Evolutionary conservation across 257 asterid species (phyloP).

Genomic region (Catharanthus roseus): DNA sequence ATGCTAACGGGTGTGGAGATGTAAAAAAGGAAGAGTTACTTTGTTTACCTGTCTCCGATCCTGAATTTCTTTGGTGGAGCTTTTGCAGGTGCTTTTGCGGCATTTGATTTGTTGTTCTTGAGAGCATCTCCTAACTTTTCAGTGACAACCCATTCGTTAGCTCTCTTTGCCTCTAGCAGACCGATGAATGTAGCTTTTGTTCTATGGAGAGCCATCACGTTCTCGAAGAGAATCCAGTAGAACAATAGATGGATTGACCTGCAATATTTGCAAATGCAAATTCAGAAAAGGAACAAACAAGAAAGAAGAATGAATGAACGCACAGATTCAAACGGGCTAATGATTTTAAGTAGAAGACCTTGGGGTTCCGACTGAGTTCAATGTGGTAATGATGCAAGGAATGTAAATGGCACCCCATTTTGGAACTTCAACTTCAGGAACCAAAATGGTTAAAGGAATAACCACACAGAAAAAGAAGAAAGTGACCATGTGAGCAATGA

Average conservation of each 20-base stretch:
- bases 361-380: constrained; percentile 93
- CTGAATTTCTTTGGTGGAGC: constrained; percentile 37
- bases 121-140: constrained; percentile 86
- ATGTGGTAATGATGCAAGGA: constrained; percentile 79
- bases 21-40: neutral
- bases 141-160: constrained; percentile 96
- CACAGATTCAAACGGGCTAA: neutral
- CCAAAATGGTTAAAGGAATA: constrained; percentile 41
- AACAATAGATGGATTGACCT: constrained; percentile 87
- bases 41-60: constrained; percentile 60
- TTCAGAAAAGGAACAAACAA: neutral
- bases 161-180: constrained; percentile 75
- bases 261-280: constrained; percentile 8
- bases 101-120: constrained; percentile 60
- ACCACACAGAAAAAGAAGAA: constrained; percentile 56
- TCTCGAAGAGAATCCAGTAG: constrained; percentile 97
- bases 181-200: constrained; percentile 96
- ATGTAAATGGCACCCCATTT: constrained; percentile 86
- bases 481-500: constrained; percentile 90
- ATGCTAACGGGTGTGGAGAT: neutral
- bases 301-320: no score
- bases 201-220: constrained; percentile 92
- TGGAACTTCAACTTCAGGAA: constrained; percentile 50
- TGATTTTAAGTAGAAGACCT: constrained; percentile 45
- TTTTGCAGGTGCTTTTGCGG: constrained; percentile 13